phyloP scores from a whole-genome alignment of 164 flowering plant species.

The Amborella trichopoda region DNA sequence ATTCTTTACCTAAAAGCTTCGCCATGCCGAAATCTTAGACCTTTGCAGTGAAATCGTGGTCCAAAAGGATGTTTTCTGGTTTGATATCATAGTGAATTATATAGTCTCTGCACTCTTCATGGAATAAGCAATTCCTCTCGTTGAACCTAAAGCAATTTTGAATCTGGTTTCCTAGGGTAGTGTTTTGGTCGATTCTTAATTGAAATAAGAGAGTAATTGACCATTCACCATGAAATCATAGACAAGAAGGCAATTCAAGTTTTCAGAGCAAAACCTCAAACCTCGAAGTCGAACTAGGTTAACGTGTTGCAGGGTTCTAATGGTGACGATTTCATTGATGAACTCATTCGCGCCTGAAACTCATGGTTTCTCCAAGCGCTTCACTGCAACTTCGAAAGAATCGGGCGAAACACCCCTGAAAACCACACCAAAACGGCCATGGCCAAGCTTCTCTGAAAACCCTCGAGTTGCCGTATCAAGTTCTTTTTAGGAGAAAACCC shows the following conservation, averaged over 20 bases:
- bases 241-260: constrained; percentile 54
- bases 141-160: constrained; percentile 61
- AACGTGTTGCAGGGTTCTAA: constrained; percentile 90
- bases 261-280: constrained; percentile 74
- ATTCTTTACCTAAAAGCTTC: constrained; percentile 70
- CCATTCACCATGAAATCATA: constrained; percentile 86
- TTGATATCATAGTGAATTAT: constrained; percentile 88
- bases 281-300: constrained; percentile 86
- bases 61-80: constrained; percentile 78
- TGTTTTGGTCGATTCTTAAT: constrained; percentile 73
- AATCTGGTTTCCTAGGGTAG: constrained; percentile 75
- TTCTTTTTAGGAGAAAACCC: constrained; percentile 63
- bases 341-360: constrained; percentile 66
- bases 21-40: constrained; percentile 93
- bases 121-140: constrained; percentile 72
- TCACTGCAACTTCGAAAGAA: constrained; percentile 57
- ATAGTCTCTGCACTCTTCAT: constrained; percentile 71
- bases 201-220: constrained; percentile 60
- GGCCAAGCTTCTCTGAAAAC: constrained; percentile 77
- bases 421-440: constrained; percentile 85
- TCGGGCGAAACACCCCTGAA: constrained; percentile 47
- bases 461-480: constrained; percentile 48
- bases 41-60: constrained; percentile 42
- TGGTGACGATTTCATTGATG: constrained; percentile 81
- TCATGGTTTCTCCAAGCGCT: constrained; percentile 70